Base-by-base conservation (phyloP, 805 yeast genomes). In the Komagataella pseudopastoris region DNA sequence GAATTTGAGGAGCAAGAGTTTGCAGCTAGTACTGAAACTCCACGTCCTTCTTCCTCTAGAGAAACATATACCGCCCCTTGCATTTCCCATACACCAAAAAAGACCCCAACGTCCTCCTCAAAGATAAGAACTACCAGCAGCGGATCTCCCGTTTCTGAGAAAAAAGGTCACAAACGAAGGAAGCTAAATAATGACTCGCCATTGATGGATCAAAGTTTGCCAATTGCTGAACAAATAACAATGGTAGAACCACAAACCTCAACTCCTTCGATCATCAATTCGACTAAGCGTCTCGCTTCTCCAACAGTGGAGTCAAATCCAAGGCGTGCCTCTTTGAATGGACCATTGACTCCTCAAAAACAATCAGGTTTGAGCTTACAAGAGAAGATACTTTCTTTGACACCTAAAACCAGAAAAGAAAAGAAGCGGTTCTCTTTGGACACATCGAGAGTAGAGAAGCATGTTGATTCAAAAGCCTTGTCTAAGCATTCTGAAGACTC, bases 401-500 rank as follows among this genome's bases (percentile, higher is more conserved):
- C 39, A 30, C 39, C 39, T 30, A 30, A 10, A 14, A 30, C 10
- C 39, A 30, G 39, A 30, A 30, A 30, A 8, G 14, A 30, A 12
- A 30, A 30, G 39, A 30, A 30, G 4, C 10, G 39, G 39, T 8
- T 30, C 8, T 30, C 39, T 10, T 30, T 30, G 39, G 39, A 30
- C 39, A 30, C 14, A 30, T 30, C 39, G 39, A 30, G 39, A 8
- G 14, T 30, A 30, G 39, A 30, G 39, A 30, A 30, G 39, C 39
- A 30, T 10, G 39, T 30, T 30, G 6, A 30, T 4, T 2, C 39
- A 5, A 30, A 24, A 4, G 36, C 1, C 14, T 30, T 14, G 1
- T 5, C 39, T 3, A 8, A 18, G 23, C 49, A 53, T 55, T 10
- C 52, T 54, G 12, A 50, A 53, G 24, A 51, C 51, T 45, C 46